Evolutionary conservation across 1,284 basidiomycete genomes (phyloP), one percentile per base, ranked within the genome.

Genomic region (Ceratobasidium sp.): DNA sequence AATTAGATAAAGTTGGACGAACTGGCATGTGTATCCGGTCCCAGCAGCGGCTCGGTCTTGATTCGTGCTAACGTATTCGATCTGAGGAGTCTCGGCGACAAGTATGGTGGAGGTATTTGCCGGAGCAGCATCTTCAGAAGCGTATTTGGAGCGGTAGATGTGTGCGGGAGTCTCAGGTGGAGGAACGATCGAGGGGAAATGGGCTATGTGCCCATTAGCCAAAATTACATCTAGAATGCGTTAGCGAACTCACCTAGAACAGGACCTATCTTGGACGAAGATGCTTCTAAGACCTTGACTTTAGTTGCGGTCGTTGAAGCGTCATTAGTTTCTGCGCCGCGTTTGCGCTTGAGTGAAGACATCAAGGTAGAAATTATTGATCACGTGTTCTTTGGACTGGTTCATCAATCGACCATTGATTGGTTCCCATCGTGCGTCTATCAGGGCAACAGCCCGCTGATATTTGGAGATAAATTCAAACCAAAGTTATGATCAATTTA

Each of bases 171-270:
- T 93, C 8, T 85, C 85, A 75, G 85, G 81, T 6, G 90, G 86
- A 15, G 92, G 88, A 53, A 87, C 82, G 45, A 94, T 80, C 6
- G 90, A 89, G 41, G 94, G 93, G 81, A 93, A 95, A 81, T 89
- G 91, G 75, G 89, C 94, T 96, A 81, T 4, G 17, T 31, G 44
- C 24, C 22, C 27, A 64, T 62, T n/a, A 64, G 31, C 57, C 22
- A 54, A 53, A 73, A 67, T 77, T 76, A 73, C 76, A 66, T 73
- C 66, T 51, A 74, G 63, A 78, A 78, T 75, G 77, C 76, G 75
- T 76, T 76, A 60, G 33, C 60, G 36, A 71, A 83, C 87, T 81
- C 81, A 93, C 93, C 92, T 78, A 95, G 88, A 36, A 91, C 87
- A 75, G 93, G 93, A 19, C 92, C 93, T 63, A 89, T 82, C 77